These are phyloP conservation scores for Aspergillus kassunensis DNA, from an alignment of 495 filamentous ascomycete species.

Conservation along the genomic window DNA sequence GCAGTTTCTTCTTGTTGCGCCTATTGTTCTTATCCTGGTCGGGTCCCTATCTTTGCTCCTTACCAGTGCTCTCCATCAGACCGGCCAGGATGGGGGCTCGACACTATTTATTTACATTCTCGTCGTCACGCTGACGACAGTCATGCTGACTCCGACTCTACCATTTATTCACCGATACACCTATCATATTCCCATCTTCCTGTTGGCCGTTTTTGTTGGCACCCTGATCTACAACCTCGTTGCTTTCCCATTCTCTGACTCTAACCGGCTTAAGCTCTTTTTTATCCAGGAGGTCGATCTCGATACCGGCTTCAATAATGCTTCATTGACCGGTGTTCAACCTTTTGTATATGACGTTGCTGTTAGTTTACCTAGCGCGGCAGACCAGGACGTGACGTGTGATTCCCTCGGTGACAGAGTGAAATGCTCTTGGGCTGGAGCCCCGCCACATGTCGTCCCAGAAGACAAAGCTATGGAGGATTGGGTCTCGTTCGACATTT, in stretches of 20 bases:
- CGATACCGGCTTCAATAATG: slow-evolving; percentile 62
- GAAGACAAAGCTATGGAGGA: slow-evolving; percentile 28
- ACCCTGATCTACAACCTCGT: slow-evolving; percentile 83
- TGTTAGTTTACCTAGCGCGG: slow-evolving; percentile 64
- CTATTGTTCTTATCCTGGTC: slow-evolving; percentile 68
- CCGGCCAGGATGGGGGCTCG: slow-evolving; percentile 70
- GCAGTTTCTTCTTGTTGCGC: slow-evolving; percentile 76
- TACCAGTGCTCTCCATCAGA: slow-evolving; percentile 69
- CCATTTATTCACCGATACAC: slow-evolving; percentile 87
- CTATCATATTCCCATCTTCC: slow-evolving; percentile 72
- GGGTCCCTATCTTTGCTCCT: slow-evolving; percentile 73
- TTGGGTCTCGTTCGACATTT: slow-evolving; percentile 63
- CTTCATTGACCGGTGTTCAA: slow-evolving; percentile 67
- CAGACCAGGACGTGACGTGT: slow-evolving; percentile 58
- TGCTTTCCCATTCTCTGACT: slow-evolving; percentile 82
- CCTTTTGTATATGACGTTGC: slow-evolving; percentile 67
- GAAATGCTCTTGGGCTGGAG: slow-evolving; percentile 68
- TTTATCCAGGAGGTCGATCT: slow-evolving; percentile 82
- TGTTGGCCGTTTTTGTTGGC: slow-evolving; percentile 67
- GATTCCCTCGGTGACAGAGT: slow-evolving; percentile 39
- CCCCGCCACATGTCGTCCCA: slow-evolving; percentile 52
- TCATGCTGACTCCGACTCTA: slow-evolving; percentile 71
- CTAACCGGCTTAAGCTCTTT: slow-evolving; percentile 77
- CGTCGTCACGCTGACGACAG: slow-evolving; percentile 60
- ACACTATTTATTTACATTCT: slow-evolving; percentile 65